Evolutionary conservation across 1,284 basidiomycete genomes (phyloP).

Genomic region (Ceratobasidium sp.): DNA sequence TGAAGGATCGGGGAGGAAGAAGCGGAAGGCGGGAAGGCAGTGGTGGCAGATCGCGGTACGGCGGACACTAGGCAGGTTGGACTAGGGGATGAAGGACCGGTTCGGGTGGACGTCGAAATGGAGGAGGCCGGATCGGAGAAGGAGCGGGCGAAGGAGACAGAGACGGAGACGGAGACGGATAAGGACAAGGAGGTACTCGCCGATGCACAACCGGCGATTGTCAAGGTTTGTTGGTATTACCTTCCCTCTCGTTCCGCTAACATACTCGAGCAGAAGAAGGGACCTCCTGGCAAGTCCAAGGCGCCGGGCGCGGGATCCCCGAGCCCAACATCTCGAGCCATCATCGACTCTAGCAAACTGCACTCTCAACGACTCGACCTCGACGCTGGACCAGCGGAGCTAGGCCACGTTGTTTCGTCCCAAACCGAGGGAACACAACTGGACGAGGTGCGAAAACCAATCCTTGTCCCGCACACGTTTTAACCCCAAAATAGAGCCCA

Average conservation of each 20-base stretch:
- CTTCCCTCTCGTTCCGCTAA: neutral
- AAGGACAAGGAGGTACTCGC: neutral
- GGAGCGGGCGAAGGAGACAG: neutral
- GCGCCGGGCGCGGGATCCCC: no score
- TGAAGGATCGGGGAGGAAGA: neutral
- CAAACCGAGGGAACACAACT: slow-evolving; percentile 2
- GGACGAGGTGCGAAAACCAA: slow-evolving; percentile 5
- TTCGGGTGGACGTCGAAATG: slow-evolving; percentile 32
- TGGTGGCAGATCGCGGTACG: neutral
- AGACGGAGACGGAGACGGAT: neutral
- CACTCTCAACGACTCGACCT: slow-evolving; percentile 24
- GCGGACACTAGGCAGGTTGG: neutral
- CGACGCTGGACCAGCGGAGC: slow-evolving; percentile 8
- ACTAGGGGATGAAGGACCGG: neutral
- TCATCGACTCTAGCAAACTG: slow-evolving; percentile 33
- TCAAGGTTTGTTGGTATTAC: neutral
- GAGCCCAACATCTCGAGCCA: neutral
- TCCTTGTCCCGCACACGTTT: neutral
- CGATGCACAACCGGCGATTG: neutral
- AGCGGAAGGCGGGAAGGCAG: neutral
- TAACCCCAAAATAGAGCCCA: neutral
- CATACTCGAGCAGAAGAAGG: no score
- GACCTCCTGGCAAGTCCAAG: no score
- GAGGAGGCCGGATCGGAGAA: neutral
- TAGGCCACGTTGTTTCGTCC: slow-evolving; percentile 24